Evolutionary conservation across 192 early-diverging fungal genomes (phyloP).

Genomic region (Umbelopsis sp.): DNA sequence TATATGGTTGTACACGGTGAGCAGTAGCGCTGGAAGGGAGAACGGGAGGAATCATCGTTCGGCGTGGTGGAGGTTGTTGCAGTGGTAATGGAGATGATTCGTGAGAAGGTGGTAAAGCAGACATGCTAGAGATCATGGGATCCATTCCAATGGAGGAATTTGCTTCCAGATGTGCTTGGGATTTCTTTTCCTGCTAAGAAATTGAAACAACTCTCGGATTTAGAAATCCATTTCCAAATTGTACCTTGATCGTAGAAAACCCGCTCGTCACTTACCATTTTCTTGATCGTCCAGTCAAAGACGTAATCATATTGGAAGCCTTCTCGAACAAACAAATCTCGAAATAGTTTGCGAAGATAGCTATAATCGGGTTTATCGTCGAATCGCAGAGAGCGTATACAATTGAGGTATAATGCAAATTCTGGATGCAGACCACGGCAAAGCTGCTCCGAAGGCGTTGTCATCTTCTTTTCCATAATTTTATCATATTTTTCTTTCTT

Average conservation of each 20-base stretch:
- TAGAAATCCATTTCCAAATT: neutral
- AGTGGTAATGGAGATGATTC: neutral
- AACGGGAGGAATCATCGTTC: slow-evolving; percentile 15
- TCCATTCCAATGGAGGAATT: neutral
- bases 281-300: slow-evolving; percentile 88
- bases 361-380: slow-evolving; percentile 93
- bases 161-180: slow-evolving; percentile 1
- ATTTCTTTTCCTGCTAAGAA: slow-evolving; percentile 33
- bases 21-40: slow-evolving; percentile 25
- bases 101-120: slow-evolving; percentile 10
- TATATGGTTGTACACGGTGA: slow-evolving; percentile 25
- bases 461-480: slow-evolving; percentile 96
- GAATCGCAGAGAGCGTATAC: slow-evolving; percentile 81
- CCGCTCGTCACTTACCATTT: slow-evolving; percentile 67
- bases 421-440: slow-evolving; percentile 85
- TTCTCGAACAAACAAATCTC: slow-evolving; percentile 82
- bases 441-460: slow-evolving; percentile 79
- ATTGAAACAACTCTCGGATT: neutral
- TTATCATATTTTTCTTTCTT: slow-evolving; percentile 96
- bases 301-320: slow-evolving; percentile 87
- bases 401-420: slow-evolving; percentile 89
- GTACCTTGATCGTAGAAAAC: too few species aligned
- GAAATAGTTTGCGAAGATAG: slow-evolving; percentile 87
- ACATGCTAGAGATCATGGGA: slow-evolving; percentile 3
- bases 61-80: slow-evolving; percentile 16